Percentiles rank a stretch among this genome's conserved stretches.
These are phyloP conservation scores for Saccharomycopsis vini DNA, from an alignment of 805 yeast genomes.

Conservation along the genomic window DNA sequence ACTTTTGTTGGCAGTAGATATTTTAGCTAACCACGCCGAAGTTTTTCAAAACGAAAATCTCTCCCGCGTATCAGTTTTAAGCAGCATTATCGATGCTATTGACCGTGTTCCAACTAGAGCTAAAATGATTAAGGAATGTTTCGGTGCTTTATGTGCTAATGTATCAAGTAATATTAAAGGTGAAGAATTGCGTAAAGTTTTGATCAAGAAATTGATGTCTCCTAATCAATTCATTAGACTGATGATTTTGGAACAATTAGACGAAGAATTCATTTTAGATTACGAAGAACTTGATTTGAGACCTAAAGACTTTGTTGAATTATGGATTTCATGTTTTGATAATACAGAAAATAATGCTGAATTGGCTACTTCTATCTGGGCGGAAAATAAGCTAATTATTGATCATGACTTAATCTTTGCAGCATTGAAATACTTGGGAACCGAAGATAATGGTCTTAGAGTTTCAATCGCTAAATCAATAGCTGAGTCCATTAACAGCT, in stretches of 20 bases:
- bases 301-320: conserved; percentile 46
- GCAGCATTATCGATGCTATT: conserved; percentile 56
- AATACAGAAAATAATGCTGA: conserved; percentile 53
- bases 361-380: conserved; percentile 77
- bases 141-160: conserved; percentile 67
- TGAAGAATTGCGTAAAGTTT: conserved; percentile 49
- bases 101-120: conserved; percentile 57
- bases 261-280: conserved; percentile 67
- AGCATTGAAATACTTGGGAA: conserved; percentile 43
- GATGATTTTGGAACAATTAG: conserved; percentile 74
- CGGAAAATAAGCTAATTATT: conserved; percentile 55
- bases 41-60: conserved; percentile 55
- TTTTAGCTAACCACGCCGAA: conserved; percentile 60
- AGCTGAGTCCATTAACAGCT: conserved; percentile 41
- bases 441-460: conserved; percentile 58
- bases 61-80: conserved; percentile 60
- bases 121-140: conserved; percentile 75
- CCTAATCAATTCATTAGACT: conserved; percentile 66
- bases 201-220: conserved; percentile 43
- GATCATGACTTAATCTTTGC: conserved; percentile 35
- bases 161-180: conserved; percentile 53
- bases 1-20: conserved; percentile 64
- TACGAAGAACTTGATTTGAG: conserved; percentile 32
- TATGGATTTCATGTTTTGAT: conserved; percentile 75
- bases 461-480: conserved; percentile 65